A percentile compares a stretch with the other conserved stretches of the same genome.
Evolutionary conservation across 192 early-diverging fungal species (phyloP).

Genomic region (Podila epicladia): DNA sequence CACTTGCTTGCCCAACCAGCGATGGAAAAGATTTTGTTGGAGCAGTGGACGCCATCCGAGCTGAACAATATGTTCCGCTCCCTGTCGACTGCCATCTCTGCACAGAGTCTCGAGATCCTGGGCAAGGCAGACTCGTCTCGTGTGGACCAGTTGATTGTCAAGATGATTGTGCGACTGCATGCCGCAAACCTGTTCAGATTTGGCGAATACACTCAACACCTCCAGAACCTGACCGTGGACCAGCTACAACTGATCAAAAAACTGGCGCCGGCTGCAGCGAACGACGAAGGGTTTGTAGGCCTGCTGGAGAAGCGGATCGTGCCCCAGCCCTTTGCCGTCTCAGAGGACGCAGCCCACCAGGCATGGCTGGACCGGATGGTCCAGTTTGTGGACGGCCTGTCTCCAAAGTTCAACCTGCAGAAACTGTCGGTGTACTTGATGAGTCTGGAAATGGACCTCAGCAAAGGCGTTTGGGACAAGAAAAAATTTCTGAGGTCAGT

Average conservation of each 20-base stretch:
- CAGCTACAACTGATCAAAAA: conserved; percentile 28
- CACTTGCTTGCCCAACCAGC: conserved; percentile 21
- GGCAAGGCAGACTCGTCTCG: conserved; percentile 18
- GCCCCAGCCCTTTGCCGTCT: conserved; percentile 10
- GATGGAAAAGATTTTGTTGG: conserved; percentile 19
- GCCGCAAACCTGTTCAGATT: conserved; percentile 8
- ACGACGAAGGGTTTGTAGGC: conserved; percentile 33
- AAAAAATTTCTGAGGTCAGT: conserved; percentile 34
- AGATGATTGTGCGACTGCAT: conserved; percentile 15
- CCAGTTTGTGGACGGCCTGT: conserved; percentile 27
- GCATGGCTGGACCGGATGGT: conserved; percentile 31
- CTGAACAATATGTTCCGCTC: not conserved
- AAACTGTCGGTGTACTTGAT: conserved; percentile 40
- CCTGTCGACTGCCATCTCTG: conserved; percentile 10
- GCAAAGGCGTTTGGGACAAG: conserved; percentile 22
- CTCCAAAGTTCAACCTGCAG: conserved; percentile 38
- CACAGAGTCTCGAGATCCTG: conserved; percentile 40
- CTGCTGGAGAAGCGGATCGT: conserved; percentile 25
- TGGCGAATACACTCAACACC: not conserved
- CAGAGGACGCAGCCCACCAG: conserved; percentile 14
- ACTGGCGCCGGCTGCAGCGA: not conserved
- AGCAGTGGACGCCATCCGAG: conserved; percentile 3
- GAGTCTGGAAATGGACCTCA: conserved; percentile 24
- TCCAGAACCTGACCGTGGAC: conserved; percentile 6
- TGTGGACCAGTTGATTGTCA: conserved; percentile 24